Evolutionary conservation across 345 rosid genomes (phyloP).

Genomic region (Adansonia digitata): DNA sequence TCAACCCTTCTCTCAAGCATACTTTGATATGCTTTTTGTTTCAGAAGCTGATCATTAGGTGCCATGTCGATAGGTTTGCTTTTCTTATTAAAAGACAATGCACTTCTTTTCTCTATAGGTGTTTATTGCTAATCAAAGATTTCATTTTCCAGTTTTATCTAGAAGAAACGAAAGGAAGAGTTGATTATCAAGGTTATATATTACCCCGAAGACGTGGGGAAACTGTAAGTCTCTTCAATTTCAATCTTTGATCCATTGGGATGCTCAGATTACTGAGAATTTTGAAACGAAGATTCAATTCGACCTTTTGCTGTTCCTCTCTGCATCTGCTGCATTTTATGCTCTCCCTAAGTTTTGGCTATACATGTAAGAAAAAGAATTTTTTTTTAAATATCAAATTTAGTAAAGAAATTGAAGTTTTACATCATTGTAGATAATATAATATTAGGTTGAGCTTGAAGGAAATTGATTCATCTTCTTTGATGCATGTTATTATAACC

Average conservation of each 20-base stretch:
- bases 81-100: neutral
- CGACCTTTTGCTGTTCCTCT: neutral
- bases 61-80: neutral
- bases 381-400: neutral
- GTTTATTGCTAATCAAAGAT: neutral
- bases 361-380: neutral
- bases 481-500: neutral
- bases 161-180: constrained; percentile 85
- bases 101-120: neutral
- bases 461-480: neutral
- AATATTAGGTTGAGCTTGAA: neutral
- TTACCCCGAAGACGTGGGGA: constrained; percentile 73
- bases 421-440: neutral
- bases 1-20: neutral
- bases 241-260: neutral
- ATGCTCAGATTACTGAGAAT: neutral
- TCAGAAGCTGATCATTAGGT: neutral
- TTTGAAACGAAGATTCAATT: neutral
- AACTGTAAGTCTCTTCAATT: constrained; percentile 42
- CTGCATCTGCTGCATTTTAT: neutral
- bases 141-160: constrained; percentile 51
- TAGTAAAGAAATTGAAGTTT: neutral
- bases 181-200: constrained; percentile 88
- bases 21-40: neutral
- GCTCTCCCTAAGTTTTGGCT: neutral